These are phyloP conservation scores for Schizosaccharomyces osmophilus DNA, from an alignment of 805 yeast genomes.

Conservation along the genomic window DNA sequence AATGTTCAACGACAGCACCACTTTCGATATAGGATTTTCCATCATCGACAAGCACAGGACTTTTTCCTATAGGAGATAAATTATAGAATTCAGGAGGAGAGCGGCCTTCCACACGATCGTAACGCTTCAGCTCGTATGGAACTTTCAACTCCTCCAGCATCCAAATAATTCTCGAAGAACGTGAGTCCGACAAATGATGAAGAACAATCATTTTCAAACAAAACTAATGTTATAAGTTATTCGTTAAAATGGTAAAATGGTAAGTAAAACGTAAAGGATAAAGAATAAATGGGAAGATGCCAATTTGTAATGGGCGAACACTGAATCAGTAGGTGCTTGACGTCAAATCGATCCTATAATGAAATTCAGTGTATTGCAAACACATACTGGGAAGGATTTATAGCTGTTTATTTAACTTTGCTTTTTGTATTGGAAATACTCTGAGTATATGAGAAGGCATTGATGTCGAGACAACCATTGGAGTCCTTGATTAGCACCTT, in stretches of 20 bases:
- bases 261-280: no score
- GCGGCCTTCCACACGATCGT: slow-evolving; percentile 25
- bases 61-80: slow-evolving; percentile 38
- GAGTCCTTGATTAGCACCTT: no score
- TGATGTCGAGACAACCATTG: no score
- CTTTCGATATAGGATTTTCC: slow-evolving; percentile 28
- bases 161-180: slow-evolving; percentile 41
- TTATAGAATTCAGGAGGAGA: slow-evolving; percentile 27
- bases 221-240: background rate
- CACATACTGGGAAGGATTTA: no score
- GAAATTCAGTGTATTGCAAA: no score
- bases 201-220: background rate
- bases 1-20: slow-evolving; percentile 31
- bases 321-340: no score
- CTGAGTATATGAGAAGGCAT: no score
- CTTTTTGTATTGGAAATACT: no score
- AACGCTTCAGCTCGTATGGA: slow-evolving; percentile 29
- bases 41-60: slow-evolving; percentile 31
- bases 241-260: background rate
- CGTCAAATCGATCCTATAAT: no score
- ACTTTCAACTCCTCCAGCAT: slow-evolving; percentile 34
- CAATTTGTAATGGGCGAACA: no score
- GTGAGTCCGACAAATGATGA: slow-evolving; percentile 15
- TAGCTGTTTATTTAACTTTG: no score
- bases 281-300: no score